These are phyloP conservation scores for Vanrija pseudolonga DNA, from an alignment of 1,284 basidiomycete genomes.

Conservation along the genomic window DNA sequence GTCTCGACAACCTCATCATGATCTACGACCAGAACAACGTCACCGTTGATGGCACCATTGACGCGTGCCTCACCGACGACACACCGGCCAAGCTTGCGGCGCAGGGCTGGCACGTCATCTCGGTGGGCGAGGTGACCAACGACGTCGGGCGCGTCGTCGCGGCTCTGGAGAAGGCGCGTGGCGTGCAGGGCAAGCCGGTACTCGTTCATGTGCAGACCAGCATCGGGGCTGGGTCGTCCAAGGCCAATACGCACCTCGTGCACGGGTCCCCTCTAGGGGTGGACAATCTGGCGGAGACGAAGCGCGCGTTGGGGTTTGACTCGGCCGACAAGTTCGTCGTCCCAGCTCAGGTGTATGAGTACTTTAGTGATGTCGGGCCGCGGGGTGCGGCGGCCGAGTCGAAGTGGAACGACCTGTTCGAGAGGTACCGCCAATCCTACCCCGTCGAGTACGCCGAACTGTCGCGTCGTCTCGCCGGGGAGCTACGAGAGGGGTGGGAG, in stretches of 20 bases:
- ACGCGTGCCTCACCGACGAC: constrained; percentile 33
- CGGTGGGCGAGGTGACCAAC: constrained; percentile 22
- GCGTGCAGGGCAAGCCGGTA: constrained; percentile 20
- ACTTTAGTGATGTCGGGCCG: constrained; percentile 13
- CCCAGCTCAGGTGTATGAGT: constrained; percentile 19
- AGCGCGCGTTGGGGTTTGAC: constrained; percentile 21
- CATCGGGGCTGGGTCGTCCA: constrained; percentile 22
- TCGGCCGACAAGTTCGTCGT: constrained; percentile 19
- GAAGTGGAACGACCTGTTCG: constrained; percentile 20
- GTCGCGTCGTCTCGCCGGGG: constrained; percentile 13
- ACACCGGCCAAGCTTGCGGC: constrained; percentile 24
- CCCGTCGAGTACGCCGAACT: constrained; percentile 16
- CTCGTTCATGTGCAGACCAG: constrained; percentile 23
- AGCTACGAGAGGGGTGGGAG: constrained; percentile 11
- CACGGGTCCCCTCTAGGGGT: constrained; percentile 25
- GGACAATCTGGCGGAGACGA: constrained; percentile 23
- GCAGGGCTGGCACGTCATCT: constrained; percentile 29
- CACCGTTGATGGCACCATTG: constrained; percentile 33
- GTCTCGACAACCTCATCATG: constrained; percentile 33
- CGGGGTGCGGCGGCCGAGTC: constrained; percentile 13
- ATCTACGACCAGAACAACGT: constrained; percentile 35
- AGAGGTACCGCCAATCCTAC: constrained; percentile 13
- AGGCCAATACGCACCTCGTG: constrained; percentile 16
- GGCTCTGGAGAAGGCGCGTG: constrained; percentile 39
- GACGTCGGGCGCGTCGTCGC: constrained; percentile 22